Conservation (phyloP, 2,329 filamentous ascomycete genomes). For the Penicillium occitanis region DNA sequence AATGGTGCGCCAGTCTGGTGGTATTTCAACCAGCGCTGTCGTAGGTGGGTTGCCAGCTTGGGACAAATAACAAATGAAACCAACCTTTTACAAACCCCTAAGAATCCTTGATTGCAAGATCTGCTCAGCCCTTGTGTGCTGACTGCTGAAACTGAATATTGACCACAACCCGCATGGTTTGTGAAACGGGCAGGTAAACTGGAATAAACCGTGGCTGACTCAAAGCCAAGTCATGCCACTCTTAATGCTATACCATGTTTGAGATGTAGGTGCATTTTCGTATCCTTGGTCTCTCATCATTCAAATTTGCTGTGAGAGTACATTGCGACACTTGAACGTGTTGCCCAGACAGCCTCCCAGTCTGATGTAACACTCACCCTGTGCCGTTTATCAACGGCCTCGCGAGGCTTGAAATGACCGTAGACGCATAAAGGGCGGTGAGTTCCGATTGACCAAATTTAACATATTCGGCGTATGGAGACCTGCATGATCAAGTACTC, state of each 20-base stretch:
- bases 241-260: not conserved
- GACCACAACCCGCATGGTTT: not conserved
- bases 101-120: not conserved
- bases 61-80: not conserved
- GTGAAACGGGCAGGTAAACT: not conserved
- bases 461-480: conserved; percentile 18
- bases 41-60: not conserved
- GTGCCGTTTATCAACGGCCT: not conserved
- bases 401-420: conserved; percentile 2
- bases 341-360: not conserved
- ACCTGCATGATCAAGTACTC: conserved; percentile 19
- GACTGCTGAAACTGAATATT: not conserved
- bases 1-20: conserved; percentile 22
- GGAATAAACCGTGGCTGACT: not conserved
- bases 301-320: not conserved
- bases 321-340: not conserved
- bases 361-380: not conserved
- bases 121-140: not conserved
- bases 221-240: not conserved
- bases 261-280: not conserved
- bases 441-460: conserved; percentile 7
- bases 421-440: conserved; percentile 19
- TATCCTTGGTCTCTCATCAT: not conserved
- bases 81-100: not conserved
- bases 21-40: conserved; percentile 8